Evolutionary conservation across 2,329 filamentous ascomycete genomes (phyloP).

Genomic region (Harringtonia lauricola): DNA sequence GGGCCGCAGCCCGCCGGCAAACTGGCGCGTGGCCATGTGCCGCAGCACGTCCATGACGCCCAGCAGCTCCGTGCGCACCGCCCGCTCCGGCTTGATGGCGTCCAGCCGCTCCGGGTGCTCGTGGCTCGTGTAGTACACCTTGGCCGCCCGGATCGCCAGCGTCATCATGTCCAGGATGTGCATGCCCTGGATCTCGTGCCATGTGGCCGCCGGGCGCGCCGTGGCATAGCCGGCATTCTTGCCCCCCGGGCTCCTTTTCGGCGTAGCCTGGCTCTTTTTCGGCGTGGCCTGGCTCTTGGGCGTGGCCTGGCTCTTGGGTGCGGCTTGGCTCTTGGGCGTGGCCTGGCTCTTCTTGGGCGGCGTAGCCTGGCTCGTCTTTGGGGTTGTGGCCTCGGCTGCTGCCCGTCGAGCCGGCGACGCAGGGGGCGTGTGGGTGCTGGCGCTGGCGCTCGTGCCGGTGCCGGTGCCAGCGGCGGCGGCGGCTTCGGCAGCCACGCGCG

Average conservation of each 20-base stretch:
- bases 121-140: conserved; percentile 92
- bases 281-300: no score
- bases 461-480: no score
- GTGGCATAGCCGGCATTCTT: conserved; percentile 8
- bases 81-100: conserved; percentile 75
- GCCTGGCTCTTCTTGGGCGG: no score
- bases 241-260: not conserved
- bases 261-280: no score
- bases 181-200: conserved; percentile 82
- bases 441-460: no score
- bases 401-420: no score
- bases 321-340: no score
- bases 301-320: conserved; percentile 1
- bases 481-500: conserved; percentile 4
- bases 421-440: no score
- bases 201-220: conserved; percentile 40
- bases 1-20: conserved; percentile 67
- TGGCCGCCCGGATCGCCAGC: conserved; percentile 87
- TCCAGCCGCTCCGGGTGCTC: conserved; percentile 78
- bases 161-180: conserved; percentile 89
- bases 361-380: no score
- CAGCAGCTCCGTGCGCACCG: conserved; percentile 74
- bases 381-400: no score
- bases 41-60: conserved; percentile 84
- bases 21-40: conserved; percentile 79